A percentile compares a stretch with the other conserved stretches of the same genome.
phyloP scores from a whole-genome alignment of 148 eudicot genomes.

The Nepenthes mirabilis region DNA sequence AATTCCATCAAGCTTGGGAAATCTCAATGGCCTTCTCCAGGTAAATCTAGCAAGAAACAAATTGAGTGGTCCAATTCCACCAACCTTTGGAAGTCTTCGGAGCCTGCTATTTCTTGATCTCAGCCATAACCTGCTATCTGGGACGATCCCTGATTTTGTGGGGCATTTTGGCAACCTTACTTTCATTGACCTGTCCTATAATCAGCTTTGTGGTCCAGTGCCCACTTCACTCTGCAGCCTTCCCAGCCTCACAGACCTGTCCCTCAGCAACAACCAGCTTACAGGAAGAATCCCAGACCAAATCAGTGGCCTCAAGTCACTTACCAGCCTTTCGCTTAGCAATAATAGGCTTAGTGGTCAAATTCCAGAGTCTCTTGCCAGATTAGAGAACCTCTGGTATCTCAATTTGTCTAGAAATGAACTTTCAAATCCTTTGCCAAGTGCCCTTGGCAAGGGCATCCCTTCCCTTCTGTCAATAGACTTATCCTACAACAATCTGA shows the following conservation, averaged over 20 bases:
- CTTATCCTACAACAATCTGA: conserved; percentile 51
- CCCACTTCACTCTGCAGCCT: conserved; percentile 45
- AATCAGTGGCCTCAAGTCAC: conserved; percentile 44
- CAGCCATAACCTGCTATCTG: conserved; percentile 46
- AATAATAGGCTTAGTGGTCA: conserved; percentile 42
- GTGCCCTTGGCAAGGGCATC: conserved; percentile 31
- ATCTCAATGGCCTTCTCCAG: conserved; percentile 29
- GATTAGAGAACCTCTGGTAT: conserved; percentile 50
- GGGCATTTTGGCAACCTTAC: conserved; percentile 47
- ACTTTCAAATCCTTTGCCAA: conserved; percentile 52
- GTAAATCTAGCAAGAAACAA: conserved; percentile 49
- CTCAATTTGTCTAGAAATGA: conserved; percentile 63
- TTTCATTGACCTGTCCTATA: conserved; percentile 43
- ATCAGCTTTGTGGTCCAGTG: conserved; percentile 49
- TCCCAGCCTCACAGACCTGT: conserved; percentile 37
- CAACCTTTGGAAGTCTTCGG: conserved; percentile 19
- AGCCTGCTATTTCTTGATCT: conserved; percentile 52
- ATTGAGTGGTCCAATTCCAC: conserved; percentile 43
- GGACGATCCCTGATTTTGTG: conserved; percentile 44
- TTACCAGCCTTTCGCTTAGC: conserved; percentile 44
- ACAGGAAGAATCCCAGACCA: conserved; percentile 45
- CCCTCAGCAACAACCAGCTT: conserved; percentile 46
- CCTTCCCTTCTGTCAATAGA: conserved; percentile 67
- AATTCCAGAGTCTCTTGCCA: conserved; percentile 54
- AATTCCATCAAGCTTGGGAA: conserved; percentile 50